A percentile compares a stretch with the other conserved stretches of the same genome.
Evolutionary conservation across 371 early-diverging fungal species (phyloP).

Genomic region (Mycotypha africana): DNA sequence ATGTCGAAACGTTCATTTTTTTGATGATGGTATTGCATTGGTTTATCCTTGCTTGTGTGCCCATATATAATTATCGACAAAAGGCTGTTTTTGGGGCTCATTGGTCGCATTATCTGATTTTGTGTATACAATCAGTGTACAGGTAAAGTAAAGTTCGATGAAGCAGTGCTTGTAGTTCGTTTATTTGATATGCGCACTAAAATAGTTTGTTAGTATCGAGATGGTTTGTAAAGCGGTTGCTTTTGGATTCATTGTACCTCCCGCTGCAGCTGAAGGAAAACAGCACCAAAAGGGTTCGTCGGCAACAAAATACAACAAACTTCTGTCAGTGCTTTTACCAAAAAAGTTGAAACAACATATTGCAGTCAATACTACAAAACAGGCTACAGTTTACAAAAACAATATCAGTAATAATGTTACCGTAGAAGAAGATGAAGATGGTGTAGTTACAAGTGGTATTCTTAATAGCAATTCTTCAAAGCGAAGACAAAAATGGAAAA

Average conservation of each 20-base stretch:
- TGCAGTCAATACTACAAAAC: too few relatives aligned
- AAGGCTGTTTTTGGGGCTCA: conserved; percentile 43
- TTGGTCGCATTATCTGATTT: conserved; percentile 45
- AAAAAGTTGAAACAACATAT: neutral
- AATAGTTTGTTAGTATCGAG: conserved; percentile 12
- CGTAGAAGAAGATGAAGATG: neutral
- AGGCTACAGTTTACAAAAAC: too few relatives aligned
- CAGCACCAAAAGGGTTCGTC: too few relatives aligned
- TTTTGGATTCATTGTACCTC: conserved; percentile 44
- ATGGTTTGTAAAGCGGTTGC: conserved; percentile 31
- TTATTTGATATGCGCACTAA: neutral
- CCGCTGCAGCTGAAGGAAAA: too few relatives aligned
- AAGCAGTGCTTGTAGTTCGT: too few relatives aligned
- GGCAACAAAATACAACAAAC: too few relatives aligned
- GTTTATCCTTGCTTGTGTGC: conserved; percentile 49
- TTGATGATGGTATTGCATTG: conserved; percentile 46
- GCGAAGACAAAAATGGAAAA: neutral
- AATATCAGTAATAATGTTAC: too few relatives aligned
- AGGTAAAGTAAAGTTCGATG: conserved; percentile 24
- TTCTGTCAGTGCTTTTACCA: too few relatives aligned
- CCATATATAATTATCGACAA: conserved; percentile 37
- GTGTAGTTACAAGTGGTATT: neutral
- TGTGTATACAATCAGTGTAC: conserved; percentile 45
- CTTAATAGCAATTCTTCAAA: too few relatives aligned
- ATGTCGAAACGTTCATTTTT: conserved; percentile 36